Evolutionary conservation across 1,284 basidiomycete genomes (phyloP), one percentile per base, ranked within the genome.

Genomic region (Cryptococcus sp.): DNA sequence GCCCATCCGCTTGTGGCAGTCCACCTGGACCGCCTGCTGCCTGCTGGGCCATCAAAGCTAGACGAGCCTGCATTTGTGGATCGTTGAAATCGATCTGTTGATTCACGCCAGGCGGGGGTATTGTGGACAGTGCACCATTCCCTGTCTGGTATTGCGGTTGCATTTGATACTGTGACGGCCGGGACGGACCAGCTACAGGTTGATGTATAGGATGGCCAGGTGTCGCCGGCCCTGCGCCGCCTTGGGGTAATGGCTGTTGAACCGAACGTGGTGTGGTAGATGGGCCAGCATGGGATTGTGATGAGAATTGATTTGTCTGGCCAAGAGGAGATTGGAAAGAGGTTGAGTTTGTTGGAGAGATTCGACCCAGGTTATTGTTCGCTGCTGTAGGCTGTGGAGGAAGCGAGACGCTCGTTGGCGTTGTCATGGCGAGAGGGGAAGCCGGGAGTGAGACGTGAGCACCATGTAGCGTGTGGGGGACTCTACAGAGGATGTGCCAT

Each of bases 121-220:
- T 34, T 13, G 13, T 34, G 8, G 29, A 34, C 29, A 13, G 29
- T 13, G 29, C 29, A 34, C 29, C 29, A 13, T 34, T 34, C 29
- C 5, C 29, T 34, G 29, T 52, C 39, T 59, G 58, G 25, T 51
- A 48, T 25, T 55, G 58, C 34, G 46, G 49, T 17, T 29, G 48
- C 46, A 50, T 47, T 46, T 55, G 54, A 41, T 54, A 41, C 16
- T 46, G 57, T 10, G 57, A 26, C 8, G 57, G 55, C n/a, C 58
- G 58, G 11, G 61, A 63, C 7, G 61, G 58, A 17, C 61, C 61
- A 17, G 61, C 61, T 51, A 59, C 46, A 22, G 57, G 46, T 49
- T 58, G 57, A 29, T 52, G 55, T 15, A 26, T 23, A 7, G 38
- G 50, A 25, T 44, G 46, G 26, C 23, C 39, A 23, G n/a, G 54